Evolutionary conservation across 2,329 filamentous ascomycete genomes (phyloP), one percentile per base, ranked within the genome.

Genomic region (Neoascochyta sp.): DNA sequence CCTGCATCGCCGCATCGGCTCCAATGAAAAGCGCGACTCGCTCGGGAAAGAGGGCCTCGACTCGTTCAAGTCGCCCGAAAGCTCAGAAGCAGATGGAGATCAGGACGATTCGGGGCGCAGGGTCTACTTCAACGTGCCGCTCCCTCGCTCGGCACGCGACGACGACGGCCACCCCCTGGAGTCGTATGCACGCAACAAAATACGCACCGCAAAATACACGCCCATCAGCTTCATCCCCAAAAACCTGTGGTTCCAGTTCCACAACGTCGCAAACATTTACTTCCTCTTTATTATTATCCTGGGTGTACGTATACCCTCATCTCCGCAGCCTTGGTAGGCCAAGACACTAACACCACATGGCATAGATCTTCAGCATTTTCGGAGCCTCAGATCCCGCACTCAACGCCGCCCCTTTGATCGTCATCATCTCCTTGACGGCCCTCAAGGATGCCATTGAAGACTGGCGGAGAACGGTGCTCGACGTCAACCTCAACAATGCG

Each of bases 181-280:
- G 34, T 70, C 76, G 13, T 98, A 83, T 63, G 75, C 85, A 27
- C 76, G 90, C 47, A 98, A 98, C 72, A 98, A 98, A 73, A 95
- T 98, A 62, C 78, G 93, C 50, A 98, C 92, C 3, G 86, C 92
- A 37, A 98, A 96, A 67, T 98, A 98, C 64, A 98, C 92, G 6
- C 83, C 93, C 7, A 65, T 98, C 43, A 94, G 86, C 38, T 98
- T 98, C 65, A 65, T 98, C 16, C 92, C 92, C 9, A 96, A 96
- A 70, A 96, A 98, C 65, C 60, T 98, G 56, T 98, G 83, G 80
- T 86, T 94, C 45, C 93, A 98, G 65, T 96, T 98, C 60, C 90
- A 98, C 67, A 96, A 96, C 58, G 83, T 98, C 54, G 92, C 92
- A 57, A 98, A 98, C 64, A 83, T 96, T 31, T 98, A 96, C 68